These are phyloP conservation scores for Oryza longistaminata DNA, from an alignment of 176 grass and related monocot genomes.

Conservation along the genomic window DNA sequence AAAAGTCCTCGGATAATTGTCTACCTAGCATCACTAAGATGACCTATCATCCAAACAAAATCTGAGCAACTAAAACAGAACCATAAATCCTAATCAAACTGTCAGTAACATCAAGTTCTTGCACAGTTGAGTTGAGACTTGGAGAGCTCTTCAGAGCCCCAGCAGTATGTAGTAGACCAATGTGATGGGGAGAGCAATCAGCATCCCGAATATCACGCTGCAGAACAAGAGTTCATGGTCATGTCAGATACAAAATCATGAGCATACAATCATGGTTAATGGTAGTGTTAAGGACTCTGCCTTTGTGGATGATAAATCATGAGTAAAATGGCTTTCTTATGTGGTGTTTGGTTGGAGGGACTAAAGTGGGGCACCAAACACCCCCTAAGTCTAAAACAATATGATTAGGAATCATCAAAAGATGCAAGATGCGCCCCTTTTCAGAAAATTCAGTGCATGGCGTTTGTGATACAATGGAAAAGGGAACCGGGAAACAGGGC, in stretches of 20 bases:
- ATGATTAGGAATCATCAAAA: conserved; percentile 32
- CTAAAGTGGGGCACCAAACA: too few species aligned
- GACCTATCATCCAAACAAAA: conserved; percentile 24
- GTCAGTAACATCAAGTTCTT: conserved; percentile 22
- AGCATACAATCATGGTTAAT: neutral
- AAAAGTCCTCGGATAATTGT: conserved; percentile 1
- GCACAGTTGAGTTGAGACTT: neutral
- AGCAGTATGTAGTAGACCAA: conserved; percentile 88
- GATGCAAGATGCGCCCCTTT: neutral
- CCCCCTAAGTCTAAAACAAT: neutral
- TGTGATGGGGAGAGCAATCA: conserved; percentile 83
- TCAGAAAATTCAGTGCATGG: neutral
- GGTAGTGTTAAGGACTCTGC: too few species aligned
- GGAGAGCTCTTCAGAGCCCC: conserved; percentile 51
- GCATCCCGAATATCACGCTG: conserved; percentile 90
- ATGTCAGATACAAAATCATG: neutral
- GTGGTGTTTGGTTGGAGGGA: too few species aligned
- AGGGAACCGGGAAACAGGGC: neutral
- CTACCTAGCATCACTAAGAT: conserved; percentile 2
- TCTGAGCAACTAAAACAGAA: neutral
- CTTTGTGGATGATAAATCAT: neutral
- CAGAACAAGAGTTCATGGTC: conserved; percentile 5
- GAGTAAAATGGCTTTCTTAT: neutral
- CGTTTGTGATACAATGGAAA: neutral
- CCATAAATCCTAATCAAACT: conserved; percentile 4